Base-by-base conservation (phyloP, 805 yeast species). In the Wickerhamiella siamensis region DNA sequence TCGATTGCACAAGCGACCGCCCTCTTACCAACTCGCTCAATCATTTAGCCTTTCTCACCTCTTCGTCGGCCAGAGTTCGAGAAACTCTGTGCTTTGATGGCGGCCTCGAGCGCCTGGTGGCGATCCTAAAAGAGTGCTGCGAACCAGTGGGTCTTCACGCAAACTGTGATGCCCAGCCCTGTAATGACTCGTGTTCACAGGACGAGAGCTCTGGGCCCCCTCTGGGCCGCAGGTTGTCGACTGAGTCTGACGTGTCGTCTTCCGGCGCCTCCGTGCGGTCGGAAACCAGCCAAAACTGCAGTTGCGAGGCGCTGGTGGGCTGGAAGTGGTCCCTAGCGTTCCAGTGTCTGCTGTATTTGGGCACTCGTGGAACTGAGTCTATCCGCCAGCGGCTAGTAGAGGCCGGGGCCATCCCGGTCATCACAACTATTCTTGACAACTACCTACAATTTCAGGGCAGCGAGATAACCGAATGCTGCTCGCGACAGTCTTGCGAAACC, bases 241-340 rank as follows among this genome's bases (percentile, higher is more conserved):
- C 29, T 24, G 10, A 24, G 29, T 24, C 29, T 24, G 29, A 24
- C 29, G 29, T 24, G 29, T 24, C 29, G 29, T 12, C 12, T 24
- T 24, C 29, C 29, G 6, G 10, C 29, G 12, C 29, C 10, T 19
- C 36, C n/a, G 24, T 5, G 14, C 22, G 19, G 4, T 18, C 12
- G 14, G 19, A 12, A 14, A 20, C 38, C 9, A n/a, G n/a, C n/a
- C n/a, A n/a, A n/a, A 18, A 24, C 31, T 36, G 38, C 21, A 22
- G 29, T 8, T 36, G 29, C 5, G 47, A 44, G 21, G 40, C 45
- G n/a, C 43, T 52, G 8, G 47, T 80, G n/a, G 87, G 94, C 0
- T 88, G 95, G 95, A 88, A 88, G 63, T 88, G 98, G 98, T 83
- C 94, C 4, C 64, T 88, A 42, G 83, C 96, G 0, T 77, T 91